A percentile compares a stretch with the other conserved stretches of the same genome.
These are phyloP conservation scores for Hypoxylon sp. DNA, from an alignment of 2,329 filamentous ascomycete species.

Conservation along the genomic window DNA sequence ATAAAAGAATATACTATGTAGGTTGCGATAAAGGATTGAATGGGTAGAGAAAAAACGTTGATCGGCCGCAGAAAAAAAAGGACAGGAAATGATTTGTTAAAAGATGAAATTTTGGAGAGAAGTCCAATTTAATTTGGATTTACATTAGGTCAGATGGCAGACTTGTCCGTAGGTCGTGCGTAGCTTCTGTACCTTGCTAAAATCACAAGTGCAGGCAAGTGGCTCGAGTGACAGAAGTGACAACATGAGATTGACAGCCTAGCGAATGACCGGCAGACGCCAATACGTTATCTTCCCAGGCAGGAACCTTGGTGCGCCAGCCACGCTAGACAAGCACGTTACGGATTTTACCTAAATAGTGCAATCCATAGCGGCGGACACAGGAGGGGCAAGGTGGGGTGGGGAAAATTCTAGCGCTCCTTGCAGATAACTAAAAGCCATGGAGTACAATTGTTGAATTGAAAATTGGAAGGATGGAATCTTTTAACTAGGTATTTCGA, in stretches of 20 bases:
- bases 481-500: too few species aligned
- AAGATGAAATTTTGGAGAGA: constrained; percentile 8
- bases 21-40: constrained; percentile 10
- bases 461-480: too few species aligned
- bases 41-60: constrained; percentile 1
- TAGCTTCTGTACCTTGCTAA: constrained; percentile 13
- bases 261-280: constrained; percentile 1
- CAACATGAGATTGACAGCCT: not conserved
- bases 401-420: not conserved
- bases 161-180: too few species aligned
- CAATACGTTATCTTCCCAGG: constrained; percentile 1
- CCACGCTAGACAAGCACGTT: too few species aligned
- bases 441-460: too few species aligned
- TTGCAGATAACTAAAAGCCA: not conserved
- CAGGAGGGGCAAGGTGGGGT: constrained; percentile 9
- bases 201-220: constrained; percentile 2
- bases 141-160: constrained; percentile 23
- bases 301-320: constrained; percentile 1
- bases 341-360: too few species aligned
- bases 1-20: constrained; percentile 4
- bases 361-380: constrained; percentile 3
- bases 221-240: constrained; percentile 2
- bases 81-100: constrained; percentile 1
- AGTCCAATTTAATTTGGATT: constrained; percentile 30
- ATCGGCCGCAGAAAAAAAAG: constrained; percentile 5